Percentiles rank a stretch among this genome's conserved stretches.
Evolutionary conservation across 1,284 basidiomycete genomes (phyloP).

Genomic region (Cryptococcus hybrid): DNA sequence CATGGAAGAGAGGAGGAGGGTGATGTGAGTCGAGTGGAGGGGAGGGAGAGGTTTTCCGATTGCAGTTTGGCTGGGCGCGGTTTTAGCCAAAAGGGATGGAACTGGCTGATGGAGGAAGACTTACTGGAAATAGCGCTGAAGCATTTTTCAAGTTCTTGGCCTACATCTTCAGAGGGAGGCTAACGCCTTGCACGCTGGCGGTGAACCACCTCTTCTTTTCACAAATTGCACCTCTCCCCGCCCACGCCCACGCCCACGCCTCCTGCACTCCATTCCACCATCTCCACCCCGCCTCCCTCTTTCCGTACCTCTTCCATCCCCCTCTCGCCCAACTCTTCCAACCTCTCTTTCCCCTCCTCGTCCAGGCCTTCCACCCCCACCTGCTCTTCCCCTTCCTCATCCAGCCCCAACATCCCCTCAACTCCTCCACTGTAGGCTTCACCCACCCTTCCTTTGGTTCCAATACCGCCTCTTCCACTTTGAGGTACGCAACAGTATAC

Average conservation of each 20-base stretch:
- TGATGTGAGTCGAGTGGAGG: conserved; percentile 69
- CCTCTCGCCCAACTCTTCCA: conserved; percentile 13
- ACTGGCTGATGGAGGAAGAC: conserved; percentile 48
- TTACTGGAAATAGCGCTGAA: conserved; percentile 31
- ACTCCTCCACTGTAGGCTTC: conserved; percentile 23
- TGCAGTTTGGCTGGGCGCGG: conserved; percentile 55
- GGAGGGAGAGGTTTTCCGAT: conserved; percentile 55
- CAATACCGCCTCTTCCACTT: conserved; percentile 67
- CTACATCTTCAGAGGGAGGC: conserved; percentile 18
- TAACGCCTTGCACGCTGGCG: conserved; percentile 23
- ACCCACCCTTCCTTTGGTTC: conserved; percentile 55
- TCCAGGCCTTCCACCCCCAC: conserved; percentile 25
- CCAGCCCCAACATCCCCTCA: conserved; percentile 36
- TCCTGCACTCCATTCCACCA: background rate
- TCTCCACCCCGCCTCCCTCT: background rate
- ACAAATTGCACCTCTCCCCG: conserved; percentile 17
- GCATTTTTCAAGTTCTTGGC: conserved; percentile 28
- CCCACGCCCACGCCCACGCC: background rate
- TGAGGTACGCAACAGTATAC: conserved; percentile 80
- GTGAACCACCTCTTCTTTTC: conserved; percentile 39
- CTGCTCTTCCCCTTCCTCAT: conserved; percentile 18
- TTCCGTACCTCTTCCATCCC: background rate
- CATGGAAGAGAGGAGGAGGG: conserved; percentile 80
- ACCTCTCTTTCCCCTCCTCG: conserved; percentile 21
- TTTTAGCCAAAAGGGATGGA: background rate